Conservation (phyloP, 2,329 filamentous ascomycete genomes). For the Lachnellula arida region DNA sequence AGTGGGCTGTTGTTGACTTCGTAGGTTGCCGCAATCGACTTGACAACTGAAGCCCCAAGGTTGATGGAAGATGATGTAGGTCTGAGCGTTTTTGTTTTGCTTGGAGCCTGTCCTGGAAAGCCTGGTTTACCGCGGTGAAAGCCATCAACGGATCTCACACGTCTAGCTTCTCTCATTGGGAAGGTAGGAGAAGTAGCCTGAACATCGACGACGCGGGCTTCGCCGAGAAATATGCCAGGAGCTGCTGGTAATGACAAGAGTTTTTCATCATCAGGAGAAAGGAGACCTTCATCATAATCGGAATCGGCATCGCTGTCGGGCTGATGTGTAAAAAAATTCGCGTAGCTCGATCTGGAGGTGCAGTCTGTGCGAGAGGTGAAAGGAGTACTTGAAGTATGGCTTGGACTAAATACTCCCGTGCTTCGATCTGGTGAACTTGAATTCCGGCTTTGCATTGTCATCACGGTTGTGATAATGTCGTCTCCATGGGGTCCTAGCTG, state of each 20-base stretch:
- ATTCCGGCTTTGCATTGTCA: conserved; percentile 15
- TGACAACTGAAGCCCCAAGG: conserved; percentile 5
- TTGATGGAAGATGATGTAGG: conserved; percentile 14
- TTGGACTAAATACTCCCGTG: neutral
- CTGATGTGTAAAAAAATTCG: neutral
- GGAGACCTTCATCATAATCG: conserved; percentile 12
- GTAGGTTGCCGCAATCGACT: neutral
- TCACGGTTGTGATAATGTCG: conserved; percentile 17
- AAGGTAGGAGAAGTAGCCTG: conserved; percentile 13
- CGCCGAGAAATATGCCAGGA: conserved; percentile 23
- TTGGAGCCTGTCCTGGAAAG: neutral
- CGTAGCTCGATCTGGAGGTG: neutral
- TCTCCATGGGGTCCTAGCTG: conserved; percentile 1
- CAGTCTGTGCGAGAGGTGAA: neutral
- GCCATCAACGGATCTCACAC: conserved; percentile 18
- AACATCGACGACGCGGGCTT: conserved; percentile 30
- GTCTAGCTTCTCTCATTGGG: conserved; percentile 7
- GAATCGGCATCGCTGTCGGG: conserved; percentile 4
- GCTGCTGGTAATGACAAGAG: conserved; percentile 13
- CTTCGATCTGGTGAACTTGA: neutral
- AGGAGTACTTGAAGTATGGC: neutral
- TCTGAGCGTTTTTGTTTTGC: conserved; percentile 7
- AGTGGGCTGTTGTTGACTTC: conserved; percentile 12
- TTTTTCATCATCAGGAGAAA: conserved; percentile 10
- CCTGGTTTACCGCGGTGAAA: conserved; percentile 11